Conservation (phyloP, 306 rosid species). For the Trichosanthes truncata region DNA sequence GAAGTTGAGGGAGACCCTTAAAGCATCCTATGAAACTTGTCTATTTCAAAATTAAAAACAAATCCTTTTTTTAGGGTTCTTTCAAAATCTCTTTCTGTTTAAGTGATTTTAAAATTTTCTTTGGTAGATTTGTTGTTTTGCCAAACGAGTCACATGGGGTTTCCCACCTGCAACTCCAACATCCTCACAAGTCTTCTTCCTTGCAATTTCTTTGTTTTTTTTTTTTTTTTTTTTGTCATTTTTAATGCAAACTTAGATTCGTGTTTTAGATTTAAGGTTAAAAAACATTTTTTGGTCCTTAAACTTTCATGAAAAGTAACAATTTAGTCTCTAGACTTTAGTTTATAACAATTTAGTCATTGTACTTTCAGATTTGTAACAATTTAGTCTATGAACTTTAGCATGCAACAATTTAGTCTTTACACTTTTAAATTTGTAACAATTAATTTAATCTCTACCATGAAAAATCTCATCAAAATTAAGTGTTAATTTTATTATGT, state of each 20-base stretch:
- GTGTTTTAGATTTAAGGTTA: background rate
- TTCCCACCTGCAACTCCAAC: background rate
- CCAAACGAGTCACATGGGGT: background rate
- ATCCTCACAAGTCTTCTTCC: background rate
- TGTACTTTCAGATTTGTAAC: too few species aligned
- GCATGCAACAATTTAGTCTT: too few species aligned
- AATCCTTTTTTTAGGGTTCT: background rate
- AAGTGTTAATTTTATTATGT: too few species aligned
- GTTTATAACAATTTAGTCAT: too few species aligned
- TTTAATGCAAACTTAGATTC: background rate
- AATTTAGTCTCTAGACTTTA: too few species aligned
- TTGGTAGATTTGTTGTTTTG: background rate
- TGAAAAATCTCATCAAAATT: too few species aligned
- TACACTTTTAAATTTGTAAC: too few species aligned
- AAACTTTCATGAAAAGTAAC: too few species aligned
- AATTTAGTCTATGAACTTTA: too few species aligned
- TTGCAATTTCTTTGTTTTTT: too few species aligned
- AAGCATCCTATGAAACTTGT: constrained; percentile 14
- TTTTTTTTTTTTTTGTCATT: background rate
- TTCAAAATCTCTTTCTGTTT: background rate
- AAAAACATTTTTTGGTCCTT: too few species aligned
- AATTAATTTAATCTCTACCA: too few species aligned
- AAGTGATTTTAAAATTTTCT: background rate
- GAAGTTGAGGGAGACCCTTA: constrained; percentile 5
- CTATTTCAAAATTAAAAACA: background rate